Evolutionary conservation across 2,329 filamentous ascomycete species (phyloP), one percentile per base, ranked within the genome.

Genomic region (Cordyceps tenuipes): DNA sequence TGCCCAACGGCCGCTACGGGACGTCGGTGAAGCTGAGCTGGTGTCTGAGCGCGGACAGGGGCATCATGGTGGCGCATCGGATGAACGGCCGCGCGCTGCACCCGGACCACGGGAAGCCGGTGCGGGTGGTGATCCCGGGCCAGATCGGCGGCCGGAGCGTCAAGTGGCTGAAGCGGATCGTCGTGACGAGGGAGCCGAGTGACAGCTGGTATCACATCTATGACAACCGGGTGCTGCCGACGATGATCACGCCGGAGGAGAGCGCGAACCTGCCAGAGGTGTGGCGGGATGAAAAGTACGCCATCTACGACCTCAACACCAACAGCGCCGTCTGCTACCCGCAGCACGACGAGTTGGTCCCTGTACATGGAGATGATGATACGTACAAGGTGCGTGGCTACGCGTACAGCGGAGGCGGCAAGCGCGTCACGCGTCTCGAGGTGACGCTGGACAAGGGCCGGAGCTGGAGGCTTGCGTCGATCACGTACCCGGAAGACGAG

Each of bases 131-230:
- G 7, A 88, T 97, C 5, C 92, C 92, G 0, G 92, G 92, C 0
- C 91, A 96, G 72, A 96, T 97, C 63, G 92, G 92, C 43, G 92
- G 91, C 0, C 82, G 92, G 64, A 96, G 90, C 70, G 91, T 97
- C 34, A 97, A 97, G 73, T 97, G 92, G 92, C 71, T 96, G 62
- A 93, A 87, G 75, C 86, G 80, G 64, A 81, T 97, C 62, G 88
- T 91, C 47, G 72, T 96, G 55, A 93, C 91, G 0, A 82, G 86
- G 10, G 77, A 80, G 29, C 91, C 91, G 0, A 96, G 91, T 69
- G 87, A 93, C 63, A 96, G 94, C 69, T 96, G 91, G 90, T 96
- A 96, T 67, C 92, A 97, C 72, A 91, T 95, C 63, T 92, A 94
- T 72, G 92, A 97, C 71, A 97, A 97, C 70, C 80, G 91, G 61